These are phyloP conservation scores for Thermoascus crustaceus DNA, from an alignment of 2,329 filamentous ascomycete genomes.

Conservation along the genomic window DNA sequence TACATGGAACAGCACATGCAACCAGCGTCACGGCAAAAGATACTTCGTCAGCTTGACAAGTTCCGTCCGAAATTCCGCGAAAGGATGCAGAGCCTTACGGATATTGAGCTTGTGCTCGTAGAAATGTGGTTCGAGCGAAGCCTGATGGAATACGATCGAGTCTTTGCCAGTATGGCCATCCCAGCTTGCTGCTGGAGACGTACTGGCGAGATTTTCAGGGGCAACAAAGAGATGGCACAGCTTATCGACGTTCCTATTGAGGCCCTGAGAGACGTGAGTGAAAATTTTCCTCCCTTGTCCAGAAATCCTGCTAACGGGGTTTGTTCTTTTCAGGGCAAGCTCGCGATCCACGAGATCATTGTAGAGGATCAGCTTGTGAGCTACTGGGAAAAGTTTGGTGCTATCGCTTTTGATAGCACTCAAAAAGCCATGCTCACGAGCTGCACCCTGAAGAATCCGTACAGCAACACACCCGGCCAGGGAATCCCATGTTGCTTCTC, in stretches of 20 bases:
- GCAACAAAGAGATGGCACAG: slow-evolving; percentile 98
- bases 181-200: slow-evolving; percentile 95
- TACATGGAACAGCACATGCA: slow-evolving; percentile 90
- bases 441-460: slow-evolving; percentile 79
- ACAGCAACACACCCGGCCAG: slow-evolving; percentile 58
- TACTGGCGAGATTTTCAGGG: slow-evolving; percentile 93
- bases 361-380: slow-evolving; percentile 90
- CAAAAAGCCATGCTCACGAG: slow-evolving; percentile 95
- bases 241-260: slow-evolving; percentile 90
- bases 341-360: slow-evolving; percentile 90
- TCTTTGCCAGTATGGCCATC: slow-evolving; percentile 98
- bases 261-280: slow-evolving; percentile 74
- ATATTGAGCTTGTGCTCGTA: slow-evolving; percentile 87
- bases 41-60: slow-evolving; percentile 79
- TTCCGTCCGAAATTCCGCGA: slow-evolving; percentile 95
- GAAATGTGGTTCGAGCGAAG: slow-evolving; percentile 99
- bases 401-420: slow-evolving; percentile 87
- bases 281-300: not conserved
- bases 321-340: slow-evolving; percentile 60
- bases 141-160: slow-evolving; percentile 94
- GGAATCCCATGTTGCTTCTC: slow-evolving; percentile 93
- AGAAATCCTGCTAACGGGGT: slow-evolving; percentile 5
- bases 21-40: slow-evolving; percentile 76
- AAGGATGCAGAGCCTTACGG: slow-evolving; percentile 83
- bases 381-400: slow-evolving; percentile 99